Percentiles rank a stretch among this genome's conserved stretches.
Evolutionary conservation across 2,329 filamentous ascomycete species (phyloP).

Genomic region (Alternaria viburni): DNA sequence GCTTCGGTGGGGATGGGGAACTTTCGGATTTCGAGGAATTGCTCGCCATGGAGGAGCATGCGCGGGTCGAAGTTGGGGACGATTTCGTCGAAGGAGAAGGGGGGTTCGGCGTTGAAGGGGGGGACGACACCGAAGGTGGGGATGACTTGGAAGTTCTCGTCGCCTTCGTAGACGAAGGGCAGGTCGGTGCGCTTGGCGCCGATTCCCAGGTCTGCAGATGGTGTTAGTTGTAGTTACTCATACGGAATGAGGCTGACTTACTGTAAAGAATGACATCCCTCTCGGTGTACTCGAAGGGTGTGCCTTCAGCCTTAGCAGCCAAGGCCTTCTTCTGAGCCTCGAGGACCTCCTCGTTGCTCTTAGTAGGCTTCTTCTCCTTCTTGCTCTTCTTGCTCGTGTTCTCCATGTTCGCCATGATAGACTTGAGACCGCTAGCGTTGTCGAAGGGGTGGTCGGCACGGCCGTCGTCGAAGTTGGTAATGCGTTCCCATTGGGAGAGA

Average conservation of each 20-base stretch:
- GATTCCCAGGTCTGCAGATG: constrained; percentile 71
- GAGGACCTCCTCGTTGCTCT: constrained; percentile 71
- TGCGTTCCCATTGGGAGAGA: constrained; percentile 65
- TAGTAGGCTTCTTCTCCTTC: constrained; percentile 53
- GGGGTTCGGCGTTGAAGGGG: constrained; percentile 82
- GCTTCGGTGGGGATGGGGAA: constrained; percentile 88
- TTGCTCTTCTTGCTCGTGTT: constrained; percentile 66
- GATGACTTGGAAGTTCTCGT: constrained; percentile 89
- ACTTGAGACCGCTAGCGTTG: constrained; percentile 76
- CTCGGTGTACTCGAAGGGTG: constrained; percentile 82
- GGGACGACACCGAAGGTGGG: constrained; percentile 97
- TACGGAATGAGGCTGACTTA: constrained; percentile 25
- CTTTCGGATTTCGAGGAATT: constrained; percentile 93
- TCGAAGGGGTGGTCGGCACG: constrained; percentile 86
- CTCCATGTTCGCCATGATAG: constrained; percentile 82
- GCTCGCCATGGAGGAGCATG: constrained; percentile 99
- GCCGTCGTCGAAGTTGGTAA: constrained; percentile 86
- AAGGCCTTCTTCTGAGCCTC: constrained; percentile 78
- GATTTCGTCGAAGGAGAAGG: constrained; percentile 80
- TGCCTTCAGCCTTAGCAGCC: constrained; percentile 72
- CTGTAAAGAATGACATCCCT: constrained; percentile 91
- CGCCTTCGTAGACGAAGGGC: constrained; percentile 85
- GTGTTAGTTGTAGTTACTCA: constrained; percentile 24
- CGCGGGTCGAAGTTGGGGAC: constrained; percentile 97
- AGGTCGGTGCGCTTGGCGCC: constrained; percentile 91